A percentile compares a stretch with the other conserved stretches of the same genome.
These are phyloP conservation scores for Talaromyces pinophilus DNA, from an alignment of 2,329 filamentous ascomycete species.

Conservation along the genomic window DNA sequence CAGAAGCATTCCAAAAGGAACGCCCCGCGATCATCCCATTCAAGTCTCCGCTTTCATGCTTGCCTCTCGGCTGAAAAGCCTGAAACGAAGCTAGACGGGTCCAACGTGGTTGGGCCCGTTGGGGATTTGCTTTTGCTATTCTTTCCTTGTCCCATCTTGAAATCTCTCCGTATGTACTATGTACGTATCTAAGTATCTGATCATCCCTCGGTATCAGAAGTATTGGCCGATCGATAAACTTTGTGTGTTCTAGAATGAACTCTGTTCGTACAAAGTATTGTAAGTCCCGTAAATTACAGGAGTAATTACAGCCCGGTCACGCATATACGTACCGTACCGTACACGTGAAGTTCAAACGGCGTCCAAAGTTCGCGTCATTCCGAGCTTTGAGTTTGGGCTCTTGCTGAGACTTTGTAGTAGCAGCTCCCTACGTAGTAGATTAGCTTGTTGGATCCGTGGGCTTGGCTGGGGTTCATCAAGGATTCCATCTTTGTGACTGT, in stretches of 20 bases:
- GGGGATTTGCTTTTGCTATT: conserved; percentile 1
- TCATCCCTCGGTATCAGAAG: not conserved
- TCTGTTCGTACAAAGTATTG: not conserved
- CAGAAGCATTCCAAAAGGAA: conserved; percentile 1
- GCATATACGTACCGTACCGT: not conserved
- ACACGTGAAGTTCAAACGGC: not conserved
- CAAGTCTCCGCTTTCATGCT: conserved; percentile 12
- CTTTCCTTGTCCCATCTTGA: not conserved
- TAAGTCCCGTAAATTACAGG: not conserved
- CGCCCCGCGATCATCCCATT: conserved; percentile 10
- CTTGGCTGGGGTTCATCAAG: not conserved
- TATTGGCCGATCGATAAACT: not conserved
- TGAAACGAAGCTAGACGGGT: conserved; percentile 13
- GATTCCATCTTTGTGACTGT: not conserved
- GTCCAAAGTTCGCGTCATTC: conserved; percentile 2
- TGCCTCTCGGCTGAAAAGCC: conserved; percentile 2
- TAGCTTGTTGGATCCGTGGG: not conserved
- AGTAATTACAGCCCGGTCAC: conserved; percentile 9
- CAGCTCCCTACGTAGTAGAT: not conserved
- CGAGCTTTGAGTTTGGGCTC: conserved; percentile 1
- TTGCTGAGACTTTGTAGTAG: not conserved
- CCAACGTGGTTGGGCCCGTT: not conserved
- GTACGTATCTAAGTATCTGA: not conserved
- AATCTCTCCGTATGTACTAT: not conserved
- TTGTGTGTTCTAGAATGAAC: conserved; percentile 3